Percentiles rank a stretch among this genome's conserved stretches.
Conservation (phyloP, 768 basidiomycete genomes). For the Lentinus tigrinus region DNA sequence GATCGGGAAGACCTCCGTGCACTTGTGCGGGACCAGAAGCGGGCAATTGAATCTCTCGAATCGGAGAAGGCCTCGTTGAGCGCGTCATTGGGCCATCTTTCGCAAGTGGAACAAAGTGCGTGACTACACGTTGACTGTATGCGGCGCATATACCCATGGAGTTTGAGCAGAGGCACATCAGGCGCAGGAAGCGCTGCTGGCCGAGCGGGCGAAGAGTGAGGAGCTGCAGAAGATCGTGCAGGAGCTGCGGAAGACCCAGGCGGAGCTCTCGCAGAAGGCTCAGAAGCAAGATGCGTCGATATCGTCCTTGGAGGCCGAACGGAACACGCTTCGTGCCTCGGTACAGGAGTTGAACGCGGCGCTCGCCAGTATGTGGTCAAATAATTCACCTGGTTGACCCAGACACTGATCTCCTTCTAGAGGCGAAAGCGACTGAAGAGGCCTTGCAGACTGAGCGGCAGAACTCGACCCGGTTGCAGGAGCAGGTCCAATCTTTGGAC, state of each 20-base stretch:
- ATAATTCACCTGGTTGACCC: background rate
- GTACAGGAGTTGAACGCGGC: background rate
- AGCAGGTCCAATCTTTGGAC: conserved; percentile 21
- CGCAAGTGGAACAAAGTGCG: conserved; percentile 61
- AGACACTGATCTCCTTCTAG: background rate
- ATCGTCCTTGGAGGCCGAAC: conserved; percentile 9
- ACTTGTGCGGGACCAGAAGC: conserved; percentile 56
- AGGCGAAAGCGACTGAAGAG: conserved; percentile 1
- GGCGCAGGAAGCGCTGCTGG: conserved; percentile 16
- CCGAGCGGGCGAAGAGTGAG: conserved; percentile 41
- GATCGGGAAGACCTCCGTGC: conserved; percentile 28
- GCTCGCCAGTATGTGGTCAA: background rate
- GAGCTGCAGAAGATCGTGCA: conserved; percentile 33
- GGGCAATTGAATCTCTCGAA: conserved; percentile 76
- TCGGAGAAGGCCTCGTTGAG: conserved; percentile 37
- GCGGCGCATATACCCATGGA: background rate
- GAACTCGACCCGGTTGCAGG: conserved; percentile 8
- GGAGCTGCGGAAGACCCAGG: conserved; percentile 10
- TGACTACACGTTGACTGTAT: background rate
- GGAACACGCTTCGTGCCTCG: background rate
- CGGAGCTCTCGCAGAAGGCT: conserved; percentile 6
- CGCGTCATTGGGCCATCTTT: conserved; percentile 54
- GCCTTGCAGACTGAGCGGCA: conserved; percentile 9
- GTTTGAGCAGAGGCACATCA: conserved; percentile 14
- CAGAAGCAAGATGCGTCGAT: conserved; percentile 11